phyloP scores from a whole-genome alignment of 495 filamentous ascomycete genomes.

The Astrocystis sublimbata region DNA sequence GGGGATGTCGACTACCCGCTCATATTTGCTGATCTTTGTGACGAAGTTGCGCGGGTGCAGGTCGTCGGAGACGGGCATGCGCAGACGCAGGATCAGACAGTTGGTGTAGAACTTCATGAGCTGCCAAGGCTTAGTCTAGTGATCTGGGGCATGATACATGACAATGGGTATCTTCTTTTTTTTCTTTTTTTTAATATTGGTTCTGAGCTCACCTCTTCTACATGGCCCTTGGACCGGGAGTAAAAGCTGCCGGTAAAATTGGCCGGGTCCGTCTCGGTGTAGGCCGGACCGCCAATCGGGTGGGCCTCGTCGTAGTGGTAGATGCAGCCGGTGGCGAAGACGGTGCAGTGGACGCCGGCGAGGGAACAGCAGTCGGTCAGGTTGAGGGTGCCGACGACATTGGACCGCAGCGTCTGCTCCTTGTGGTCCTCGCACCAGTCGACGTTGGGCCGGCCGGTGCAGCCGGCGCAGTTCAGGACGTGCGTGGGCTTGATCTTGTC shows the following conservation, averaged over 20 bases:
- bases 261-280: conserved; percentile 60
- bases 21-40: conserved; percentile 66
- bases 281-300: conserved; percentile 59
- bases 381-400: conserved; percentile 64
- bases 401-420: conserved; percentile 63
- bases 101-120: conserved; percentile 62
- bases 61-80: conserved; percentile 71
- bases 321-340: conserved; percentile 66
- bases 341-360: conserved; percentile 59
- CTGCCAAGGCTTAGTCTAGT: conserved; percentile 34
- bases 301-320: conserved; percentile 62
- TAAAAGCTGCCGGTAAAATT: conserved; percentile 69
- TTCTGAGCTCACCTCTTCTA: conserved; percentile 61
- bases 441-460: conserved; percentile 68
- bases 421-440: conserved; percentile 72
- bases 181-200: no score
- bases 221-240: conserved; percentile 64
- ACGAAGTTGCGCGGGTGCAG: conserved; percentile 66
- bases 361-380: conserved; percentile 60
- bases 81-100: conserved; percentile 60
- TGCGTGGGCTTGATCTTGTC: conserved; percentile 61
- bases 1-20: conserved; percentile 63
- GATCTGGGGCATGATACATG: not conserved
- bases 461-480: conserved; percentile 64
- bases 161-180: no score